Evolutionary conservation across 192 early-diverging fungal species (phyloP).

Genomic region (Linnemannia exigua): DNA sequence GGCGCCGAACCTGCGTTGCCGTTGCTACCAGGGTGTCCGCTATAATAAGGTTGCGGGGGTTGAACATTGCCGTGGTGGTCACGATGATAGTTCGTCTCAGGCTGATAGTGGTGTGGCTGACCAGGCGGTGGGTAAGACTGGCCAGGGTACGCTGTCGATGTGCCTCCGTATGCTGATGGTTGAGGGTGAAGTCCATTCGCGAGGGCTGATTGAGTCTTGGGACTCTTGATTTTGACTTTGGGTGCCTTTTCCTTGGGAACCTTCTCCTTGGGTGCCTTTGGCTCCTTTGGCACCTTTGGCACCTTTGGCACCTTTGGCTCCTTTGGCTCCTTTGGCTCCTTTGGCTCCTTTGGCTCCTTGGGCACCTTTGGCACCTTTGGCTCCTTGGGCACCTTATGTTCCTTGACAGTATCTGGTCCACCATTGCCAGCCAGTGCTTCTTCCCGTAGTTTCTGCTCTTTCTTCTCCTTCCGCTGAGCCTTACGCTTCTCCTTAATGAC

Average conservation of each 20-base stretch:
- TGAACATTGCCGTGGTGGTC: neutral
- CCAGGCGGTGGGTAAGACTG: conserved; percentile 5
- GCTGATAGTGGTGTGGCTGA: neutral
- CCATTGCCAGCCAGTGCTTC: conserved; percentile 4
- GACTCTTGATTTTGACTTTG: conserved; percentile 8
- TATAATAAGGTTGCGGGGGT: conserved; percentile 27
- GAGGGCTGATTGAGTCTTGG: neutral
- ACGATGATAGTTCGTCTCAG: neutral
- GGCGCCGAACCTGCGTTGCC: neutral
- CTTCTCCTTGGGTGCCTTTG: neutral
- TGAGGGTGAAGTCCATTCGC: conserved; percentile 13
- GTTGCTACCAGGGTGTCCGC: conserved; percentile 3
- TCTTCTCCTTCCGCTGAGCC: conserved; percentile 27
- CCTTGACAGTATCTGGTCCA: neutral
- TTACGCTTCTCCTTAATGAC: conserved; percentile 36
- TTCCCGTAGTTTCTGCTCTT: conserved; percentile 36
- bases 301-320: neutral
- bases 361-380: neutral
- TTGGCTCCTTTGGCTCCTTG: too few species aligned
- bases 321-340: neutral
- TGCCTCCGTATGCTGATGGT: neutral
- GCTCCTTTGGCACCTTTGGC: neutral
- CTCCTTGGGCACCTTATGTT: neutral
- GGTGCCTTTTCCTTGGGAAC: neutral
- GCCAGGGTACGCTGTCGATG: neutral